A percentile compares a stretch with the other conserved stretches of the same genome.
phyloP scores from a whole-genome alignment of 371 early-diverging fungal species.

The Mortierella sp. region DNA sequence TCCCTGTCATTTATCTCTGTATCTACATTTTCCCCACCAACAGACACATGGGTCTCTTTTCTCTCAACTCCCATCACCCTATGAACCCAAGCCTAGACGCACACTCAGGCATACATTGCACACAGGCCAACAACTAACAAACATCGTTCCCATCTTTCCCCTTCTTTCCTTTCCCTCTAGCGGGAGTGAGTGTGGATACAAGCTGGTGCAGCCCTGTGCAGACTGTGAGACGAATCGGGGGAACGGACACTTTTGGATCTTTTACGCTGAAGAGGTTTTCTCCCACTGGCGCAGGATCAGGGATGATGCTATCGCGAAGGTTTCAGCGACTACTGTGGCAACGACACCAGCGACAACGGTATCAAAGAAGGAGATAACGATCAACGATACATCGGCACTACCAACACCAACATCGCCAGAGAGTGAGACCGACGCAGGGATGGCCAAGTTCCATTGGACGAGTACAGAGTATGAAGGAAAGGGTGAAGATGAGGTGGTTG shows the following conservation, averaged over 20 bases:
- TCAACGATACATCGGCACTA: too few relatives aligned
- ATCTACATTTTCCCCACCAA: constrained; percentile 2
- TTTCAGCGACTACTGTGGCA: background rate
- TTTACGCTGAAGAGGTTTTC: background rate
- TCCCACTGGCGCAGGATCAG: constrained; percentile 6
- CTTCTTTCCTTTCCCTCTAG: background rate
- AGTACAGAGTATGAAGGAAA: background rate
- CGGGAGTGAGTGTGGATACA: background rate
- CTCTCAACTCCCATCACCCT: background rate
- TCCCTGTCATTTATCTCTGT: too few relatives aligned
- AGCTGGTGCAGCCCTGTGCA: background rate
- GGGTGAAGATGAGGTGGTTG: background rate
- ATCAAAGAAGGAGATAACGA: background rate
- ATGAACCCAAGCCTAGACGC: background rate
- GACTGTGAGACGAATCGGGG: background rate
- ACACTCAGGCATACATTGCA: background rate
- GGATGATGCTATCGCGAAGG: background rate
- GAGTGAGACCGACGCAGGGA: too few relatives aligned
- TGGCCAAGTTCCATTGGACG: background rate
- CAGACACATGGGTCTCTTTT: background rate
- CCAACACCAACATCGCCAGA: too few relatives aligned
- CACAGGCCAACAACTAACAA: background rate
- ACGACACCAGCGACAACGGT: background rate
- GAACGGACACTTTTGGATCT: constrained; percentile 6
- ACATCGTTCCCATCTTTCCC: background rate